Evolutionary conservation across 2,329 filamentous ascomycete genomes (phyloP).

Genomic region (Fusarium drepaniforme): DNA sequence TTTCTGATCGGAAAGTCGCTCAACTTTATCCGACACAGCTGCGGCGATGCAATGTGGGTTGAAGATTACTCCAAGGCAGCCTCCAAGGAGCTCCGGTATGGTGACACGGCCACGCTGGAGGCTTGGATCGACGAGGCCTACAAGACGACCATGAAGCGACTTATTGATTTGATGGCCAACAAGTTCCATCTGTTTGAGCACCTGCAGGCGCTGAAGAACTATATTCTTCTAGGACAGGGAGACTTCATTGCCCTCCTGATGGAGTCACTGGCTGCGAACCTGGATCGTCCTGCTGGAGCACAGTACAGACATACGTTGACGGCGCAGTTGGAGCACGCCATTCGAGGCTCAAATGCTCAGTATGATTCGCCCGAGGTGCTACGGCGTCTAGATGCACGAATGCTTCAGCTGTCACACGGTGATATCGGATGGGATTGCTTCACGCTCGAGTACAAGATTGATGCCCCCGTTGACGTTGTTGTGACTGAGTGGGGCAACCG

Average conservation of each 20-base stretch:
- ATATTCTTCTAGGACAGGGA: slow-evolving; percentile 92
- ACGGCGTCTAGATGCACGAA: slow-evolving; percentile 92
- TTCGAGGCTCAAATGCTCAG: slow-evolving; percentile 96
- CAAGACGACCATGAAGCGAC: slow-evolving; percentile 95
- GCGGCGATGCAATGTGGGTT: slow-evolving; percentile 94
- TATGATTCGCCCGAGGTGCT: slow-evolving; percentile 94
- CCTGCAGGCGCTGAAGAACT: slow-evolving; percentile 90
- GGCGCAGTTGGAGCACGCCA: slow-evolving; percentile 97
- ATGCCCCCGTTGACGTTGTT: slow-evolving; percentile 95
- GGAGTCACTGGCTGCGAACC: slow-evolving; percentile 93
- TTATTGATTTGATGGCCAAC: slow-evolving; percentile 92
- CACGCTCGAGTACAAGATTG: slow-evolving; percentile 98
- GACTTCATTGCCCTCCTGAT: slow-evolving; percentile 98
- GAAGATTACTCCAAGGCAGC: slow-evolving; percentile 94
- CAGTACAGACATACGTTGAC: slow-evolving; percentile 98
- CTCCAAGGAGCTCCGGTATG: slow-evolving; percentile 91
- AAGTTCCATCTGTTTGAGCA: slow-evolving; percentile 98
- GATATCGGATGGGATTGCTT: slow-evolving; percentile 99
- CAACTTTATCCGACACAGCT: slow-evolving; percentile 98
- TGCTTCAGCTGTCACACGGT: slow-evolving; percentile 95
- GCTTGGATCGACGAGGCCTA: slow-evolving; percentile 97
- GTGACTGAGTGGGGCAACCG: slow-evolving; percentile 96
- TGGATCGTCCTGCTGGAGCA: slow-evolving; percentile 94
- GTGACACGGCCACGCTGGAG: slow-evolving; percentile 91
- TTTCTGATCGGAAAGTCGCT: slow-evolving; percentile 98